A percentile compares a stretch with the other conserved stretches of the same genome.
These are phyloP conservation scores for Sisymbrium irio DNA, from an alignment of 345 rosid species.

Conservation along the genomic window DNA sequence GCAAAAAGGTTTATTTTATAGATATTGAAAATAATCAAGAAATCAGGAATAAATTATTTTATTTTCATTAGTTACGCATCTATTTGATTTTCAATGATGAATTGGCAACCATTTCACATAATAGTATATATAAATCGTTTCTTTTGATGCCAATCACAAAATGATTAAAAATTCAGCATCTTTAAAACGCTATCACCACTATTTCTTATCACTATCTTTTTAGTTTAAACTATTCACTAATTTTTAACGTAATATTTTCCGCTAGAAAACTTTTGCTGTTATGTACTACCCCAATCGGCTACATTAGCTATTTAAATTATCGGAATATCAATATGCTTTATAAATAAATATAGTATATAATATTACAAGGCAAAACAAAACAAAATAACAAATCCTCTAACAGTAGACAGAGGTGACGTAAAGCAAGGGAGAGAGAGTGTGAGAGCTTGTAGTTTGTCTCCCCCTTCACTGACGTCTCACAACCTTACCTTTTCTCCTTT, in stretches of 20 bases:
- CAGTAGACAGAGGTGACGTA: slow-evolving; percentile 42
- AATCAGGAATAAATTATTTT: neutral
- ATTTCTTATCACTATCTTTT: neutral
- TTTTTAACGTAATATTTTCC: neutral
- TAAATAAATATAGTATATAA: neutral
- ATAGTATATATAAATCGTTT: neutral
- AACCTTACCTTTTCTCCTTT: slow-evolving; percentile 37
- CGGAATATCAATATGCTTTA: neutral
- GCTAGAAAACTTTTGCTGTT: neutral
- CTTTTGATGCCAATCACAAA: too few relatives aligned
- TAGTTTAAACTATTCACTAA: neutral
- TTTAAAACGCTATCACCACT: neutral
- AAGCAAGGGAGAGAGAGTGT: slow-evolving; percentile 32
- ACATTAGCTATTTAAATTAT: neutral
- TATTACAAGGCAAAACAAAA: slow-evolving; percentile 22
- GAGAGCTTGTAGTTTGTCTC: slow-evolving; percentile 37
- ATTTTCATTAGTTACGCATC: neutral
- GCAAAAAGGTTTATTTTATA: neutral
- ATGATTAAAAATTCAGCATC: neutral
- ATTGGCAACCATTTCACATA: neutral
- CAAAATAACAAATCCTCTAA: slow-evolving; percentile 32
- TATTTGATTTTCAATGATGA: neutral
- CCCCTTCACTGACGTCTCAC: slow-evolving; percentile 39
- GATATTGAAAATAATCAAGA: neutral
- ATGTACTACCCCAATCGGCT: neutral